A percentile compares a stretch with the other conserved stretches of the same genome.
These are phyloP conservation scores for Vitis hybrid DNA, from an alignment of 177 flowering plant genomes.

Conservation along the genomic window DNA sequence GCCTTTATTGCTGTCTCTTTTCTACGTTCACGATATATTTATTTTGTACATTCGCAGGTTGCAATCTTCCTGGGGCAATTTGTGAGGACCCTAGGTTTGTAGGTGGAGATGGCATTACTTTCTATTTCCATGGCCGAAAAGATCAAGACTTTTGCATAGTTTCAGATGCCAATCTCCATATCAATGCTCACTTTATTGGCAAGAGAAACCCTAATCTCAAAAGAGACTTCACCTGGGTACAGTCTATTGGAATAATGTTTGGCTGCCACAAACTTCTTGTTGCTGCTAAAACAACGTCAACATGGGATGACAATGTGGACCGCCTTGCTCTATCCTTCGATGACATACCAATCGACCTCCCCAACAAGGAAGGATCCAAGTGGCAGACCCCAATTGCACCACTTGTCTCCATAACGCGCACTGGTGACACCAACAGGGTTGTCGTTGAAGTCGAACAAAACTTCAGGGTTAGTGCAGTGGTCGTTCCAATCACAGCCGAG, in stretches of 20 bases:
- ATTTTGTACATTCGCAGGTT: conserved; percentile 2
- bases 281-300: conserved; percentile 17
- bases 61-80: conserved; percentile 25
- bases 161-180: conserved; percentile 19
- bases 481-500: conserved; percentile 18
- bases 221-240: conserved; percentile 32
- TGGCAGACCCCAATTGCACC: conserved; percentile 3
- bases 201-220: conserved; percentile 13
- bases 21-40: too few relatives aligned
- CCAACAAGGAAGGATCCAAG: conserved; percentile 1
- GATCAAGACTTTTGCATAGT: conserved; percentile 28
- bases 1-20: too few relatives aligned
- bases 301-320: conserved; percentile 22
- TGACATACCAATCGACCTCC: conserved; percentile 7
- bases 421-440: conserved; percentile 2
- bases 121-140: conserved; percentile 32
- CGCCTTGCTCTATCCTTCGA: conserved; percentile 16
- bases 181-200: conserved; percentile 22
- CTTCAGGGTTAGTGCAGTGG: conserved; percentile 14
- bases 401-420: conserved; percentile 10
- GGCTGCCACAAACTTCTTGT: conserved; percentile 16
- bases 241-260: conserved; percentile 25
- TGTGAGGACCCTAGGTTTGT: conserved; percentile 32
- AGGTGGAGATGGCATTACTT: conserved; percentile 27
- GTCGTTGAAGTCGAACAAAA: conserved; percentile 6